Conservation (phyloP, 306 rosid species). For the Vigna mungo region DNA sequence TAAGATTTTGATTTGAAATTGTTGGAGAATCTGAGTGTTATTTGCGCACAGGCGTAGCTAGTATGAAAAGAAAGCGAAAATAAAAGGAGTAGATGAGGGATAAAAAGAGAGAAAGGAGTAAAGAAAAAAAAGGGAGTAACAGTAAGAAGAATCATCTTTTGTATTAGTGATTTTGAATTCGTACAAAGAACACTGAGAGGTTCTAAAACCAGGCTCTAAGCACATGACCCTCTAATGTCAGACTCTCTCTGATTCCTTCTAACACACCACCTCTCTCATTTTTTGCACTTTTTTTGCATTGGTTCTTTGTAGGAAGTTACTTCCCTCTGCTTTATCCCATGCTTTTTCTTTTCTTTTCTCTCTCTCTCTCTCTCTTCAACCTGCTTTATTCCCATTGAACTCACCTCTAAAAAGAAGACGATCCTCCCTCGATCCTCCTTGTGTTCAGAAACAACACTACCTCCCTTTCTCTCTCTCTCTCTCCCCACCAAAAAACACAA, state of each 20-base stretch:
- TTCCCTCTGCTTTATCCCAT: constrained; percentile 76
- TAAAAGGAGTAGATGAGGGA: constrained; percentile 47
- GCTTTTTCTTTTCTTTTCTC: constrained; percentile 45
- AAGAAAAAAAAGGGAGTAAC: constrained; percentile 39
- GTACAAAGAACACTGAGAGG: constrained; percentile 60
- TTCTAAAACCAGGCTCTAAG: constrained; percentile 70
- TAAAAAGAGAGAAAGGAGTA: constrained; percentile 51
- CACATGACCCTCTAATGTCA: constrained; percentile 92
- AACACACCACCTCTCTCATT: constrained; percentile 52
- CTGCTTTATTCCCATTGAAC: constrained; percentile 89
- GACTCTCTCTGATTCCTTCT: constrained; percentile 83
- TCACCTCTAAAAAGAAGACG: constrained; percentile 82
- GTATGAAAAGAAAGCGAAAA: constrained; percentile 45
- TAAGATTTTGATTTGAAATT: constrained; percentile 50
- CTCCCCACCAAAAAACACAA: constrained; percentile 50
- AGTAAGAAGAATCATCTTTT: constrained; percentile 86
- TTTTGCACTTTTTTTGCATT: constrained; percentile 58
- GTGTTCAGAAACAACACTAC: constrained; percentile 71
- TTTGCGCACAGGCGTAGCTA: constrained; percentile 40
- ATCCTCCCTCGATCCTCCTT: constrained; percentile 83
- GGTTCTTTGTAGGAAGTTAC: constrained; percentile 94
- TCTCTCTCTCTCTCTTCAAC: constrained; percentile 49
- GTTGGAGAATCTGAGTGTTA: constrained; percentile 51
- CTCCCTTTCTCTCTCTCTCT: constrained; percentile 51
- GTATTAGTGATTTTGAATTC: constrained; percentile 75